Conservation (phyloP, 2,329 filamentous ascomycete genomes). For the Cordyceps fumosorosea region DNA sequence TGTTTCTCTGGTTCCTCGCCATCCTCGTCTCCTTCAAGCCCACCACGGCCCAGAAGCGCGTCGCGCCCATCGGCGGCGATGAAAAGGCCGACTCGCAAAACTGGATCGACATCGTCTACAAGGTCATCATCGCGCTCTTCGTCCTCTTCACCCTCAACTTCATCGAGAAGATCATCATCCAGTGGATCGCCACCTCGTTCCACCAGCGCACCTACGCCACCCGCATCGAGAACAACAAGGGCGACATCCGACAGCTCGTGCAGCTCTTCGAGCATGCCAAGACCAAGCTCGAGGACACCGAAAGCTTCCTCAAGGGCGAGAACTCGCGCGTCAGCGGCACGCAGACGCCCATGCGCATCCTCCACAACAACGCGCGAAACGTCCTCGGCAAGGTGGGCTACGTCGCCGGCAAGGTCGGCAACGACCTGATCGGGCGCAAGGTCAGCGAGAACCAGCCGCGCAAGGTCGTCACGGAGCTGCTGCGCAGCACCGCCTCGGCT, state of each 20-base stretch:
- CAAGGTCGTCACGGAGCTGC: slow-evolving; percentile 74
- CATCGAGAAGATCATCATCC: slow-evolving; percentile 86
- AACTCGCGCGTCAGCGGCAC: slow-evolving; percentile 47
- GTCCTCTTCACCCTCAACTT: slow-evolving; percentile 75
- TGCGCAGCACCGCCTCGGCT: slow-evolving; percentile 64
- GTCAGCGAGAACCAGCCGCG: slow-evolving; percentile 69
- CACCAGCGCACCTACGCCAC: slow-evolving; percentile 86
- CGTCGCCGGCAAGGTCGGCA: slow-evolving; percentile 77
- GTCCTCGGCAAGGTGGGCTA: slow-evolving; percentile 77
- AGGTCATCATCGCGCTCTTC: slow-evolving; percentile 80
- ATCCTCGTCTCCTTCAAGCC: slow-evolving; percentile 81
- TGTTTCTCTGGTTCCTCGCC: slow-evolving; percentile 90
- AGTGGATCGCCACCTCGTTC: slow-evolving; percentile 90
- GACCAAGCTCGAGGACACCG: slow-evolving; percentile 54
- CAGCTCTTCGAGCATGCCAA: slow-evolving; percentile 65
- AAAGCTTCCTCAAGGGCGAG: slow-evolving; percentile 41
- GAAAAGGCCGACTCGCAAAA: slow-evolving; percentile 38
- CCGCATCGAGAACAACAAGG: slow-evolving; percentile 87
- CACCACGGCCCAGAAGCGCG: slow-evolving; percentile 60
- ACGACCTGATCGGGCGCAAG: slow-evolving; percentile 80
- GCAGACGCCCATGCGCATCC: slow-evolving; percentile 66
- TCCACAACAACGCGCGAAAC: slow-evolving; percentile 68
- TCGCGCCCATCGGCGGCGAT: slow-evolving; percentile 21
- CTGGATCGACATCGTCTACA: slow-evolving; percentile 78
- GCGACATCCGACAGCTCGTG: slow-evolving; percentile 62